These are phyloP conservation scores for Lentithecium fluviatile DNA, from an alignment of 495 filamentous ascomycete species.

Conservation along the genomic window DNA sequence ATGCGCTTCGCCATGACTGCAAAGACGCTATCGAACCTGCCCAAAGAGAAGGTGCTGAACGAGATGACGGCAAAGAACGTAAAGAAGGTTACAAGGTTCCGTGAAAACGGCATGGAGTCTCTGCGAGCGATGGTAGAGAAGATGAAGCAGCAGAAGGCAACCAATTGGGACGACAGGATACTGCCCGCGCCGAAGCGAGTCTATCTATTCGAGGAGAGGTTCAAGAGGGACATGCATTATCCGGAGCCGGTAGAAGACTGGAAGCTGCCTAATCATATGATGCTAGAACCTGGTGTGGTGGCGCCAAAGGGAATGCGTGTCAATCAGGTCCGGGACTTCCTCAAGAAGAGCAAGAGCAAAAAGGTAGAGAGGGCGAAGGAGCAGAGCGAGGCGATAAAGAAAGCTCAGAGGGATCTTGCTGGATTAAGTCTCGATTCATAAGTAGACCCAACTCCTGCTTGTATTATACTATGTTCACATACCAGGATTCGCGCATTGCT, in stretches of 20 bases:
- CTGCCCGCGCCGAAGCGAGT: conserved; percentile 32
- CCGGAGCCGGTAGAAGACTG: neutral
- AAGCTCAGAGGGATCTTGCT: too few relatives aligned
- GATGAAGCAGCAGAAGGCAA: conserved; percentile 47
- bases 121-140: conserved; percentile 70
- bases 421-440: too few relatives aligned
- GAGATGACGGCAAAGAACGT: conserved; percentile 75
- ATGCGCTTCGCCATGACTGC: conserved; percentile 94
- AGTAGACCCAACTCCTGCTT: too few relatives aligned
- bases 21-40: conserved; percentile 65
- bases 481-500: too few relatives aligned
- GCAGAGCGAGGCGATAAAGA: too few relatives aligned
- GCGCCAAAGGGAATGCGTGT: too few relatives aligned
- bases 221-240: conserved; percentile 20
- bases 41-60: conserved; percentile 53
- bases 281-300: too few relatives aligned
- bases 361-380: too few relatives aligned
- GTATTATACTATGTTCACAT: too few relatives aligned
- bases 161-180: conserved; percentile 3
- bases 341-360: too few relatives aligned
- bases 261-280: neutral
- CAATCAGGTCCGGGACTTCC: too few relatives aligned
- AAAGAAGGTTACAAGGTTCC: conserved; percentile 77
- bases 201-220: conserved; percentile 30
- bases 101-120: conserved; percentile 62